Percentiles rank a stretch among this genome's conserved stretches.
Conservation (phyloP, 2,329 filamentous ascomycete genomes). For the Paradendryphiella salina region DNA sequence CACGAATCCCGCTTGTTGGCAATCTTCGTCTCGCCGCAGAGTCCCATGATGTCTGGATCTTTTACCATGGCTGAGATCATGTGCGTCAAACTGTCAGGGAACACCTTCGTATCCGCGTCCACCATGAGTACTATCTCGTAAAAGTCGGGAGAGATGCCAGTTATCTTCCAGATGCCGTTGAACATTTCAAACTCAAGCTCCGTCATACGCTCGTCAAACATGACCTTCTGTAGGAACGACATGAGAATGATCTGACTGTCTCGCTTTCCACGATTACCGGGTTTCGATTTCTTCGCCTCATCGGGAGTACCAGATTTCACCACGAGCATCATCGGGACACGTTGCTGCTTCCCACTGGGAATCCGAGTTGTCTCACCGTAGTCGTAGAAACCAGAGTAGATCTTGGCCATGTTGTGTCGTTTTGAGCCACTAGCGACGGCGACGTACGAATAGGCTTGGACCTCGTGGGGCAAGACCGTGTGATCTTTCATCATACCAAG, state of each 20-base stretch:
- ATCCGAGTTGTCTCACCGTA: slow-evolving; percentile 83
- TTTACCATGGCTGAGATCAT: slow-evolving; percentile 99
- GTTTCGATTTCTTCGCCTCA: slow-evolving; percentile 78
- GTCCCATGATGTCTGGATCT: slow-evolving; percentile 97
- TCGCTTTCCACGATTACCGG: slow-evolving; percentile 96
- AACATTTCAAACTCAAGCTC: slow-evolving; percentile 99
- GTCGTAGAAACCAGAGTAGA: slow-evolving; percentile 97
- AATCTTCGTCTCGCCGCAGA: slow-evolving; percentile 99
- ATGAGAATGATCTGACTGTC: slow-evolving; percentile 99
- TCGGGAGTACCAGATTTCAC: slow-evolving; percentile 95
- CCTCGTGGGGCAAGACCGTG: slow-evolving; percentile 75
- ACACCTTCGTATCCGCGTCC: slow-evolving; percentile 98
- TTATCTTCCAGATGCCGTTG: slow-evolving; percentile 98
- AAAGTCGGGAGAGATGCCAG: slow-evolving; percentile 95
- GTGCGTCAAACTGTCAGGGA: slow-evolving; percentile 96
- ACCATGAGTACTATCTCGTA: slow-evolving; percentile 99
- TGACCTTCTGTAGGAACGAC: slow-evolving; percentile 99
- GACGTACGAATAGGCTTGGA: slow-evolving; percentile 91
- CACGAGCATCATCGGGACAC: slow-evolving; percentile 95
- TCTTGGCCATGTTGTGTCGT: slow-evolving; percentile 99
- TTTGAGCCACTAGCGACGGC: slow-evolving; percentile 95
- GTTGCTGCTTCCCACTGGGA: slow-evolving; percentile 84
- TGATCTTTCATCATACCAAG: slow-evolving; percentile 95
- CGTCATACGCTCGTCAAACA: slow-evolving; percentile 99
- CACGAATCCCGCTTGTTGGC: slow-evolving; percentile 94